A percentile compares a stretch with the other conserved stretches of the same genome.
Evolutionary conservation across 2,329 filamentous ascomycete species (phyloP).

Genomic region (Colletotrichum eleusines): DNA sequence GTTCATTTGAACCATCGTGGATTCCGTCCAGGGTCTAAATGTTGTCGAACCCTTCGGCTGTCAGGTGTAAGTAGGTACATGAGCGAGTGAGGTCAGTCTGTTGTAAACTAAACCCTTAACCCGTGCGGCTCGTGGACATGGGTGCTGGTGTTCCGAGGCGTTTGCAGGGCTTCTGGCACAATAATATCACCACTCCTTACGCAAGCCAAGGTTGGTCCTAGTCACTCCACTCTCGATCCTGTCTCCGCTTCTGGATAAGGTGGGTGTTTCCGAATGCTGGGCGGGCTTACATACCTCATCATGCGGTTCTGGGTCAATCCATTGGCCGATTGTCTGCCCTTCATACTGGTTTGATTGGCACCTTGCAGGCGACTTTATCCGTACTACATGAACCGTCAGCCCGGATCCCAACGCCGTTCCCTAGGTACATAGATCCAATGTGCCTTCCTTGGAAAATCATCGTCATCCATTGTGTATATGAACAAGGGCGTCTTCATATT

Average conservation of each 20-base stretch:
- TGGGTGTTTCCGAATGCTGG: background rate
- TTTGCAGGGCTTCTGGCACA: conserved; percentile 16
- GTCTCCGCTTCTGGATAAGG: conserved; percentile 22
- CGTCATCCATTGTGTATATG: conserved; percentile 9
- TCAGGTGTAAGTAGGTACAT: background rate
- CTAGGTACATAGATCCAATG: background rate
- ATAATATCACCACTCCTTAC: conserved; percentile 37
- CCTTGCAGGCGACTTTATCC: background rate
- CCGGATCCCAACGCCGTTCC: conserved; percentile 1
- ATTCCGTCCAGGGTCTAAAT: background rate
- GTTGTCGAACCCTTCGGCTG: background rate
- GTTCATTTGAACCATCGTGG: background rate
- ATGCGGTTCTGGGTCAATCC: background rate
- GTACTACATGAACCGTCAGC: too few relatives aligned
- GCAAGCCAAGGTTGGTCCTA: conserved; percentile 38
- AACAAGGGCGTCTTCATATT: conserved; percentile 19
- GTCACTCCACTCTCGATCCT: conserved; percentile 28
- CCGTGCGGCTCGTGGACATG: conserved; percentile 32
- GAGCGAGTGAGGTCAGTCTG: conserved; percentile 13
- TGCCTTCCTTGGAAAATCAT: background rate
- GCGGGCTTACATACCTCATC: conserved; percentile 29
- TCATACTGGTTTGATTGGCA: background rate
- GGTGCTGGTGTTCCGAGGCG: conserved; percentile 8
- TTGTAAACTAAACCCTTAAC: conserved; percentile 11
- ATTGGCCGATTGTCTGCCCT: background rate